These are phyloP conservation scores for Pythium monospermum DNA, from an alignment of 352 stramenopile species.

Conservation along the genomic window DNA sequence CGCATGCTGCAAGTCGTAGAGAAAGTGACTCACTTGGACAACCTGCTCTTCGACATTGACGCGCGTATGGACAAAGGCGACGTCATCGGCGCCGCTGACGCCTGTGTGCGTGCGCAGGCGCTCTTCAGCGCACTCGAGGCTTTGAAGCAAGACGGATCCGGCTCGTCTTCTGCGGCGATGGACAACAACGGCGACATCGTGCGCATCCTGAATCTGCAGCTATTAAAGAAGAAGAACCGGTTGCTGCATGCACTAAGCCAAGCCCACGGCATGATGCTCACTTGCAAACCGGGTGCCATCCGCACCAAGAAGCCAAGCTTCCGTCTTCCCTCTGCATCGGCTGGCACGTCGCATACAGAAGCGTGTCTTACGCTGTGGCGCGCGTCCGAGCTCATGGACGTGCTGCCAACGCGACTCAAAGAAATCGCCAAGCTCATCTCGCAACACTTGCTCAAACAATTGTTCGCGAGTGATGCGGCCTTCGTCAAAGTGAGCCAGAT, in stretches of 20 bases:
- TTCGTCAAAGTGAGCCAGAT: constrained; percentile 24
- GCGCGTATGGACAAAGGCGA: constrained; percentile 34
- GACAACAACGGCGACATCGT: constrained; percentile 32
- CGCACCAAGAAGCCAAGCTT: constrained; percentile 19
- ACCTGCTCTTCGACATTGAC: constrained; percentile 43
- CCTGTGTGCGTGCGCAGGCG: constrained; percentile 29
- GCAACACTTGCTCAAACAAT: constrained; percentile 45
- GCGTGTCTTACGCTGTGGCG: constrained; percentile 40
- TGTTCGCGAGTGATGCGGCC: constrained; percentile 25
- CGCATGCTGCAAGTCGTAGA: constrained; percentile 60
- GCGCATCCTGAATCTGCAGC: constrained; percentile 36
- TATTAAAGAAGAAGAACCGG: constrained; percentile 50
- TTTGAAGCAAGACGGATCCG: not conserved
- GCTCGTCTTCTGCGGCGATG: not conserved
- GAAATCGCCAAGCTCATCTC: constrained; percentile 51
- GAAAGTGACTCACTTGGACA: constrained; percentile 61
- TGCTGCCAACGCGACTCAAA: constrained; percentile 37
- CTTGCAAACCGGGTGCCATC: constrained; percentile 39
- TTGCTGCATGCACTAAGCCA: constrained; percentile 42
- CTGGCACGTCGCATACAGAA: not conserved
- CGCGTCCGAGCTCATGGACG: constrained; percentile 43
- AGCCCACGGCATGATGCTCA: constrained; percentile 34
- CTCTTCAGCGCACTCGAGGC: constrained; percentile 27
- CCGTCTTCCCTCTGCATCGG: not conserved
- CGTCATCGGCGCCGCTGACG: constrained; percentile 43